Percentiles rank a stretch among this genome's conserved stretches.
Conservation (phyloP, 2,329 filamentous ascomycete genomes). For the Madurella fahalii region DNA sequence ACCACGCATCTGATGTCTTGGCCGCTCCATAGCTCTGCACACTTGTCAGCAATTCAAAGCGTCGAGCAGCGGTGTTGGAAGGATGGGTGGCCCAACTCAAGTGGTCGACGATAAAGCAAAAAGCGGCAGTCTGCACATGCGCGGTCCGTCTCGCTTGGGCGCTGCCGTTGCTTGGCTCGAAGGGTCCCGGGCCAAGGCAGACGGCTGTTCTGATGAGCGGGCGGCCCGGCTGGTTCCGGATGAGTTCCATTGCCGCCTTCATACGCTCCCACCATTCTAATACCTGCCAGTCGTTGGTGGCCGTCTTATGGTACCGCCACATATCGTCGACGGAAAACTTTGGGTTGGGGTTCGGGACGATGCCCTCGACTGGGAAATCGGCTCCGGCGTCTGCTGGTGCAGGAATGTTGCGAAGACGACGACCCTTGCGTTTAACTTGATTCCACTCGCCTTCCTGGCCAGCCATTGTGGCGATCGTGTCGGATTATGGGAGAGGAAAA, state of each 20-base stretch:
- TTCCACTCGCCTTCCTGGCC: constrained; percentile 20
- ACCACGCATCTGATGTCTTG: constrained; percentile 43
- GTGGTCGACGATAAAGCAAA: constrained; percentile 44
- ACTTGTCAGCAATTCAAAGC: not conserved
- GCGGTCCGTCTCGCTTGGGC: constrained; percentile 44
- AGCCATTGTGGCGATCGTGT: constrained; percentile 4
- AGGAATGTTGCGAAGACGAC: constrained; percentile 18
- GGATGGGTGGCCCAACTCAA: constrained; percentile 34
- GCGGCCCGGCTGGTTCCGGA: constrained; percentile 16
- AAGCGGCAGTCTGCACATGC: constrained; percentile 51
- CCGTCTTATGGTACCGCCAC: constrained; percentile 24
- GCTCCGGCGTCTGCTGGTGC: not conserved
- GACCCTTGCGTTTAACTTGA: constrained; percentile 23
- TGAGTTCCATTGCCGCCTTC: constrained; percentile 30
- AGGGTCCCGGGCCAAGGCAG: constrained; percentile 53
- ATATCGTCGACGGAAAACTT: constrained; percentile 23
- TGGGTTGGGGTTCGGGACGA: constrained; percentile 24
- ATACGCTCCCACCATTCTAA: constrained; percentile 33
- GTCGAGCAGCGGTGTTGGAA: not conserved
- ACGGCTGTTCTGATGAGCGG: constrained; percentile 41
- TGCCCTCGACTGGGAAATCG: constrained; percentile 1
- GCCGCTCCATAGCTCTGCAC: constrained; percentile 23
- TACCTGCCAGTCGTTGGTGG: constrained; percentile 22
- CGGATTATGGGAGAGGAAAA: not conserved
- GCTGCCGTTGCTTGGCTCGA: constrained; percentile 46